Conservation (phyloP, 192 early-diverging fungal species). For the Podila minutissima region DNA sequence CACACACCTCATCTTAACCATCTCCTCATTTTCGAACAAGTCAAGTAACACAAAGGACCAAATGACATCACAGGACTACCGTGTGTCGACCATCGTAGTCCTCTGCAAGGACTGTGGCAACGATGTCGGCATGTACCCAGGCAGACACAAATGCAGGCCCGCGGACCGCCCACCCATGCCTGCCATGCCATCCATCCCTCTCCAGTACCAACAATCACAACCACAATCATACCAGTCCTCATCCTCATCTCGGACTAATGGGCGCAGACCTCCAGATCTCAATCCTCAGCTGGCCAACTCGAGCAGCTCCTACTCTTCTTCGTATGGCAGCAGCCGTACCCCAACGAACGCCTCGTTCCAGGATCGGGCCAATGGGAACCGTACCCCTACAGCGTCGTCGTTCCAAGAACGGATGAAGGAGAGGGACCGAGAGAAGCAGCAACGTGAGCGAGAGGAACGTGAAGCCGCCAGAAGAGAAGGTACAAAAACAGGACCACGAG, state of each 20-base stretch:
- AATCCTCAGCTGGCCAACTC: conserved; percentile 8
- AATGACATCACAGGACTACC: conserved; percentile 59
- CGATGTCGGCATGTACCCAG: conserved; percentile 71
- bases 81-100: conserved; percentile 64
- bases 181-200: conserved; percentile 46
- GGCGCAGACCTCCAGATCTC: conserved; percentile 25
- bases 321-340: conserved; percentile 14
- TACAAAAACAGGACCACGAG: neutral
- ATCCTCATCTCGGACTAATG: conserved; percentile 17
- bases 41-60: neutral
- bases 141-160: conserved; percentile 55
- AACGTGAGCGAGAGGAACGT: conserved; percentile 36
- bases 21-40: neutral
- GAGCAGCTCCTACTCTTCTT: neutral
- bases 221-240: conserved; percentile 15
- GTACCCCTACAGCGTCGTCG: conserved; percentile 20
- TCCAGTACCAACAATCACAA: conserved; percentile 24
- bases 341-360: conserved; percentile 29
- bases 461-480: conserved; percentile 41
- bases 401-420: conserved; percentile 49
- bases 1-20: neutral
- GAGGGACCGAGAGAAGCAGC: conserved; percentile 42
- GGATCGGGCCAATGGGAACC: conserved; percentile 14
- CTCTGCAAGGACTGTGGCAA: conserved; percentile 70
- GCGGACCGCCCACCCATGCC: conserved; percentile 35